phyloP scores from a whole-genome alignment of 257 asterid genomes.

The Hygrophila difformis region DNA sequence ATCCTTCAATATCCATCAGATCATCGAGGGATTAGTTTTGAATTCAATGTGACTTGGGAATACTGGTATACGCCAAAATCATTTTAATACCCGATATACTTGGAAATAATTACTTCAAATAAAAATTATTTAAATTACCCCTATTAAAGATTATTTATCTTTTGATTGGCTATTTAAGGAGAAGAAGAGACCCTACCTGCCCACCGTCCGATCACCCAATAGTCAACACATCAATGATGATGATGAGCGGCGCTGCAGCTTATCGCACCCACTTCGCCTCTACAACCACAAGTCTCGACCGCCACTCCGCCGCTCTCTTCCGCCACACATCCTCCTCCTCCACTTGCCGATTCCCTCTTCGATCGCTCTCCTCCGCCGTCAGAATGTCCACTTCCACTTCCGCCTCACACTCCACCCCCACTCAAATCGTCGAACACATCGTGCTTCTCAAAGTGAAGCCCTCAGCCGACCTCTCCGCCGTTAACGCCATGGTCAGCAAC shows the following conservation, averaged over 20 bases:
- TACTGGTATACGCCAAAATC: too few relatives aligned
- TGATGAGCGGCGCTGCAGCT: conserved; percentile 15
- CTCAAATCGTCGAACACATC: conserved; percentile 66
- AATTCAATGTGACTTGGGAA: too few relatives aligned
- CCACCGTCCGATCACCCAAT: too few relatives aligned
- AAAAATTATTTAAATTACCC: too few relatives aligned
- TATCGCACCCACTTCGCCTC: conserved; percentile 20
- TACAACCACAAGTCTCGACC: conserved; percentile 15
- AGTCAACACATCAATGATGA: conserved; percentile 14
- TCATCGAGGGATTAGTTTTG: too few relatives aligned
- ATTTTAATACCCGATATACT: too few relatives aligned
- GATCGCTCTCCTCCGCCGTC: conserved; percentile 9
- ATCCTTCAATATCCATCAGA: too few relatives aligned
- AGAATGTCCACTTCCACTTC: conserved; percentile 26
- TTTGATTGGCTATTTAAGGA: too few relatives aligned
- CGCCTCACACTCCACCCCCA: conserved; percentile 14
- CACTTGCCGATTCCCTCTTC: conserved; percentile 18
- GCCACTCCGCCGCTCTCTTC: conserved; percentile 14
- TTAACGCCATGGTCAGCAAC: conserved; percentile 57
- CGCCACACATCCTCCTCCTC: conserved; percentile 5
- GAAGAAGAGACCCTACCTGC: too few relatives aligned
- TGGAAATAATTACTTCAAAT: too few relatives aligned
- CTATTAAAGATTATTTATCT: too few relatives aligned
- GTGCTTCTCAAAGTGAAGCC: conserved; percentile 72
- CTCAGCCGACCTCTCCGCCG: conserved; percentile 41